These are phyloP conservation scores for Marasmius oreades DNA, from an alignment of 1,284 basidiomycete species.

Conservation along the genomic window DNA sequence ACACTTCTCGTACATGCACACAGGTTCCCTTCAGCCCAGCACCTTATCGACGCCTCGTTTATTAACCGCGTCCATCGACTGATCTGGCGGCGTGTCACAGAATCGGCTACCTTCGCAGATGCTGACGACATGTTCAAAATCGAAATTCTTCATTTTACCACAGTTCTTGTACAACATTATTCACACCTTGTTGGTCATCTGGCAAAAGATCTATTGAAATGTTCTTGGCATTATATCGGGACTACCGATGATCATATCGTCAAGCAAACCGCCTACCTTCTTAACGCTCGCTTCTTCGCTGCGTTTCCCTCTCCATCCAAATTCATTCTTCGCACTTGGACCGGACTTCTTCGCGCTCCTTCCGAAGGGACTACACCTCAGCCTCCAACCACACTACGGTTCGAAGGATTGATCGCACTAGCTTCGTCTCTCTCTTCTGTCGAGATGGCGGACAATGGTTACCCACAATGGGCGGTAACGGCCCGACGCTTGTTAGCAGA, in stretches of 20 bases:
- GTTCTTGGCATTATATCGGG: constrained; percentile 89
- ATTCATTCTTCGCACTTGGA: constrained; percentile 94
- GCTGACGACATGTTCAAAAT: constrained; percentile 84
- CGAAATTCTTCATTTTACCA: constrained; percentile 90
- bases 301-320: constrained; percentile 90
- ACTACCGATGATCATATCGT: constrained; percentile 86
- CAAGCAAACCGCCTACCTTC: constrained; percentile 91
- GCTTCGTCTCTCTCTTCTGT: constrained; percentile 78
- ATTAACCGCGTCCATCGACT: constrained; percentile 67
- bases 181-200: constrained; percentile 74
- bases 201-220: constrained; percentile 94
- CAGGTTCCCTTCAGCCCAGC: constrained; percentile 45
- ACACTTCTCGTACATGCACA: constrained; percentile 79
- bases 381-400: constrained; percentile 69
- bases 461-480: constrained; percentile 86
- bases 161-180: constrained; percentile 85
- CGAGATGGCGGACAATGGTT: constrained; percentile 53
- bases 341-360: constrained; percentile 83
- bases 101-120: constrained; percentile 52
- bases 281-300: constrained; percentile 93
- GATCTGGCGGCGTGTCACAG: constrained; percentile 80
- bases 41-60: constrained; percentile 70
- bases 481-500: constrained; percentile 88
- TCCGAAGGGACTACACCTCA: constrained; percentile 52
- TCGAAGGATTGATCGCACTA: constrained; percentile 87